These are phyloP conservation scores for Blastomyces silverae DNA, from an alignment of 2,329 filamentous ascomycete genomes.

Conservation along the genomic window DNA sequence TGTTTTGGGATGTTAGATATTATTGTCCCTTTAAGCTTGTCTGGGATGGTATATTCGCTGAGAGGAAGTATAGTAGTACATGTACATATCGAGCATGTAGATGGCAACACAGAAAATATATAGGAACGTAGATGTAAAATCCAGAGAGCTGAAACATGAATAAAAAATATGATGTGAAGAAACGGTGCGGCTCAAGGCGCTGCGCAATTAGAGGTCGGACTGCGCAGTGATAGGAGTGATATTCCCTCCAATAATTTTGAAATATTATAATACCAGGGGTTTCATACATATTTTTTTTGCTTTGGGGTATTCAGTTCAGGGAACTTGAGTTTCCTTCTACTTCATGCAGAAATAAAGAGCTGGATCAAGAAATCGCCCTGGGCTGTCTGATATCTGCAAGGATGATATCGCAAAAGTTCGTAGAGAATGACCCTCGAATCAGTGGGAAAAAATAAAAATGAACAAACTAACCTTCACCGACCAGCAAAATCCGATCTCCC, in stretches of 20 bases:
- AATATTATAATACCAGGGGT: not conserved
- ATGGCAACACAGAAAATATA: not conserved
- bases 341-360: not conserved
- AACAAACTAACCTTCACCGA: slow-evolving; percentile 40
- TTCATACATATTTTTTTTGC: not conserved
- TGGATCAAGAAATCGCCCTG: not conserved
- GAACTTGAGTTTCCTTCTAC: not conserved
- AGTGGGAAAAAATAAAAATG: not conserved
- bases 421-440: not conserved
- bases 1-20: slow-evolving; percentile 24
- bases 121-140: not conserved
- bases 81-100: not conserved
- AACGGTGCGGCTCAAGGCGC: not conserved
- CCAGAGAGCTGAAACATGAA: not conserved
- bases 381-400: not conserved
- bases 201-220: not conserved
- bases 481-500: slow-evolving; percentile 38
- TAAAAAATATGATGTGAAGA: not conserved
- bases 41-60: not conserved
- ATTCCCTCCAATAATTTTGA: not conserved
- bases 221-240: not conserved
- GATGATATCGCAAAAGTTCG: not conserved
- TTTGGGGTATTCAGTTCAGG: not conserved
- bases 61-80: not conserved
- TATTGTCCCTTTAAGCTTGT: not conserved